Conservation (phyloP, 345 rosid species). For the Excoecaria agallocha region DNA sequence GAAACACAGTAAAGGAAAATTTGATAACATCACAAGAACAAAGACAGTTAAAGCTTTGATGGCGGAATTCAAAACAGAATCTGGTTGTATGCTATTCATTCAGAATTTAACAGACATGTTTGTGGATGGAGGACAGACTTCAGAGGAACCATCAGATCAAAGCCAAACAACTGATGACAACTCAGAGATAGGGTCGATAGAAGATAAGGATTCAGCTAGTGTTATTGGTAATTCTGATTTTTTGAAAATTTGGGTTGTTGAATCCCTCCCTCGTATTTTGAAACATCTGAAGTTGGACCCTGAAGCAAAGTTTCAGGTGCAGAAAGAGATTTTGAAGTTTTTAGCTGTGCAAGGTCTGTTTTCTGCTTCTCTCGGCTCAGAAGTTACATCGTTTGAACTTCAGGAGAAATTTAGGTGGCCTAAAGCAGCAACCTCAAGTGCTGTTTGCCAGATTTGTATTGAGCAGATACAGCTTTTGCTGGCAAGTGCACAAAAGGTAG, state of each 20-base stretch:
- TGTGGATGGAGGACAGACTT: constrained; percentile 68
- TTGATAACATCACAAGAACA: constrained; percentile 64
- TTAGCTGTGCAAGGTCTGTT: constrained; percentile 94
- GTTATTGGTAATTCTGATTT: constrained; percentile 57
- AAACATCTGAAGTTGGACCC: constrained; percentile 66
- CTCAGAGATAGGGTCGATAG: constrained; percentile 76
- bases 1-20: constrained; percentile 87
- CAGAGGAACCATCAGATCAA: constrained; percentile 94
- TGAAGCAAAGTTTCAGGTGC: constrained; percentile 69
- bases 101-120: constrained; percentile 74
- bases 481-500: constrained; percentile 71
- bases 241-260: constrained; percentile 84
- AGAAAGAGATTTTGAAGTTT: constrained; percentile 82
- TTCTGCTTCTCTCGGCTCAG: constrained; percentile 86
- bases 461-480: constrained; percentile 85
- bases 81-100: constrained; percentile 75
- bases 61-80: constrained; percentile 74
- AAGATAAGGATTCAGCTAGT: constrained; percentile 69
- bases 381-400: constrained; percentile 93
- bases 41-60: constrained; percentile 78
- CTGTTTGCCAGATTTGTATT: constrained; percentile 76
- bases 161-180: constrained; percentile 99
- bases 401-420: constrained; percentile 99
- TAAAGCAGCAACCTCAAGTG: constrained; percentile 63
- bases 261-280: constrained; percentile 73